A percentile compares a stretch with the other conserved stretches of the same genome.
phyloP scores from a whole-genome alignment of 768 basidiomycete species.

The Auriculariales sp. region DNA sequence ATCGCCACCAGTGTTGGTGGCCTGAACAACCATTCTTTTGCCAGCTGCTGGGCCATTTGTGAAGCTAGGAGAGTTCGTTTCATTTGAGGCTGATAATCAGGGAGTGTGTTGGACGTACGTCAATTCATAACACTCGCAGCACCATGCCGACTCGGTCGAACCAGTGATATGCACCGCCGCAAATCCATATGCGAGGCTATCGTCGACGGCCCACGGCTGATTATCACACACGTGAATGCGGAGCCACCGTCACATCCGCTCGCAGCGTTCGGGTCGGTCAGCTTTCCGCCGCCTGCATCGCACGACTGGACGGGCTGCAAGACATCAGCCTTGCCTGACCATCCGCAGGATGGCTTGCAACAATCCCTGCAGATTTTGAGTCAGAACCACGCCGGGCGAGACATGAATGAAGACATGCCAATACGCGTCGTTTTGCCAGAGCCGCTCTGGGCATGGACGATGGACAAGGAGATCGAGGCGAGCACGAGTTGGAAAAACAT shows the following conservation, averaged over 20 bases:
- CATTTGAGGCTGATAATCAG: no score
- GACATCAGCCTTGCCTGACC: constrained; percentile 8
- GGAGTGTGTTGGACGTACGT: no score
- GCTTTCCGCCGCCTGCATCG: constrained; percentile 3
- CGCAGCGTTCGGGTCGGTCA: constrained; percentile 2
- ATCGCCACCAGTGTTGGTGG: constrained; percentile 9
- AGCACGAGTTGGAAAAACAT: no score
- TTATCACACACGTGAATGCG: constrained; percentile 7
- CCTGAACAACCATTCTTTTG: constrained; percentile 7
- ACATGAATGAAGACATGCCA: no score
- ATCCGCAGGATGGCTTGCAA: constrained; percentile 9
- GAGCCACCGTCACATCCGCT: constrained; percentile 8
- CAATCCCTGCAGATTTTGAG: constrained; percentile 6
- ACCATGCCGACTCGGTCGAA: constrained; percentile 5
- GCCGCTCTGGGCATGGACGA: constrained; percentile 5
- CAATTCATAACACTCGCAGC: constrained; percentile 9
- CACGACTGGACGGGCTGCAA: constrained; percentile 6
- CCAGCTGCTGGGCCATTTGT: constrained; percentile 7
- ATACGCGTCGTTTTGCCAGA: constrained; percentile 6
- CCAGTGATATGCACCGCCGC: constrained; percentile 8
- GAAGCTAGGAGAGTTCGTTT: no score
- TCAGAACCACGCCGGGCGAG: no score
- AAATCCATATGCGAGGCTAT: constrained; percentile 8
- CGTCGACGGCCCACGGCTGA: constrained; percentile 7
- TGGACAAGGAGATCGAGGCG: no score